These are phyloP conservation scores for Musa itinerans DNA, from an alignment of 176 grass and related monocot species.

Conservation along the genomic window DNA sequence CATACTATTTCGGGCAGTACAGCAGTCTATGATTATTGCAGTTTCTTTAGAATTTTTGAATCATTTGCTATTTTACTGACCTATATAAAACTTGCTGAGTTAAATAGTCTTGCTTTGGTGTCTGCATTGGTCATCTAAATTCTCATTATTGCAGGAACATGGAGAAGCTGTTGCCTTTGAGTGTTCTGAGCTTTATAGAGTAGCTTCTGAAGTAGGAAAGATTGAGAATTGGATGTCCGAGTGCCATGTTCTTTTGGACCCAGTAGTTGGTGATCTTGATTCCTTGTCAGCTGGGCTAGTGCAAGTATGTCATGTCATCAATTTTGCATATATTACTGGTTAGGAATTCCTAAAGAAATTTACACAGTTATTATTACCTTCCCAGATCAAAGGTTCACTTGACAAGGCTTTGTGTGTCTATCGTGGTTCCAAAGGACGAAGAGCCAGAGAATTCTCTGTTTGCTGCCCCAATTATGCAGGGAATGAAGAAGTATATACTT, in stretches of 20 bases:
- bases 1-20: no score
- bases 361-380: constrained; percentile 6
- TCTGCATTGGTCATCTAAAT: background rate
- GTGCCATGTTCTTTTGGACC: constrained; percentile 36
- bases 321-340: background rate
- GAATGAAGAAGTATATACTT: constrained; percentile 44
- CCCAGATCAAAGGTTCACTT: constrained; percentile 65
- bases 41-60: background rate
- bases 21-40: background rate
- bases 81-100: background rate
- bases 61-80: background rate
- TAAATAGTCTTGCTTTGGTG: background rate
- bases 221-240: constrained; percentile 60
- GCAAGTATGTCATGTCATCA: constrained; percentile 41
- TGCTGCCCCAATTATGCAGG: constrained; percentile 47
- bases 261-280: constrained; percentile 29
- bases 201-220: constrained; percentile 61
- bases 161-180: constrained; percentile 52
- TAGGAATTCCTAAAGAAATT: background rate
- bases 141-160: constrained; percentile 35
- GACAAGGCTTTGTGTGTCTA: constrained; percentile 42
- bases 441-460: constrained; percentile 39
- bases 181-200: constrained; percentile 64
- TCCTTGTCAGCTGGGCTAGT: constrained; percentile 37
- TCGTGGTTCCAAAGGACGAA: constrained; percentile 27